A percentile compares a stretch with the other conserved stretches of the same genome.
Conservation (phyloP, 371 early-diverging fungal species). For the Gilbertella persicaria region DNA sequence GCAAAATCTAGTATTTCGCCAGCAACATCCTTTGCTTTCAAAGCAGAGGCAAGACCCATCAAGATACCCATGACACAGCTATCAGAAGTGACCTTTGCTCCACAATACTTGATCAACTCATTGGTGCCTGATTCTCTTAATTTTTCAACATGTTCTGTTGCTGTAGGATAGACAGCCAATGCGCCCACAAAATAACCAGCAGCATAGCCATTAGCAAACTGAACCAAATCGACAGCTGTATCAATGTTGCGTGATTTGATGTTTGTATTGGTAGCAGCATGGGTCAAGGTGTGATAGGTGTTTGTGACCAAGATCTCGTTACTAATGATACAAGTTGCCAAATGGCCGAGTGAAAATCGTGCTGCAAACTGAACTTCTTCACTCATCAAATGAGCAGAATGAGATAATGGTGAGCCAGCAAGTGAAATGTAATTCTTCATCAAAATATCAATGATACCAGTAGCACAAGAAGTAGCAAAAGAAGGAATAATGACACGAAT, state of each 20-base stretch:
- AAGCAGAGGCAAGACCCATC: constrained; percentile 44
- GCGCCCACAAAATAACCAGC: constrained; percentile 46
- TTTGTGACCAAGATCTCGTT: constrained; percentile 44
- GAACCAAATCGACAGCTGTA: constrained; percentile 34
- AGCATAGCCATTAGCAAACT: constrained; percentile 57
- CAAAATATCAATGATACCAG: constrained; percentile 27
- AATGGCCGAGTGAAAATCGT: constrained; percentile 46
- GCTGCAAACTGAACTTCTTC: constrained; percentile 67
- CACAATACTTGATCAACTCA: constrained; percentile 22
- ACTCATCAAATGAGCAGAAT: constrained; percentile 41
- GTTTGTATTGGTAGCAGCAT: constrained; percentile 7
- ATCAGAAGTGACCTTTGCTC: constrained; percentile 8
- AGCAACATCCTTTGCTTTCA: constrained; percentile 23
- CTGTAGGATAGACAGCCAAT: constrained; percentile 50
- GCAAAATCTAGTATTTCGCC: constrained; percentile 29
- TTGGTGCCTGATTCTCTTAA: constrained; percentile 19
- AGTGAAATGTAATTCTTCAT: constrained; percentile 28
- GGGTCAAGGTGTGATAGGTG: constrained; percentile 18
- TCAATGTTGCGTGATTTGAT: constrained; percentile 27
- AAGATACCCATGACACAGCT: constrained; percentile 40
- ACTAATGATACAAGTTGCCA: constrained; percentile 45
- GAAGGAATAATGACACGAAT: constrained; percentile 24
- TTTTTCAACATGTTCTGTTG: constrained; percentile 34
- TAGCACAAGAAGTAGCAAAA: constrained; percentile 33
- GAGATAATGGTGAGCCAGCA: constrained; percentile 17